Evolutionary conservation across 2,329 filamentous ascomycete genomes (phyloP).

Genomic region (Tolypocladium amazonense): DNA sequence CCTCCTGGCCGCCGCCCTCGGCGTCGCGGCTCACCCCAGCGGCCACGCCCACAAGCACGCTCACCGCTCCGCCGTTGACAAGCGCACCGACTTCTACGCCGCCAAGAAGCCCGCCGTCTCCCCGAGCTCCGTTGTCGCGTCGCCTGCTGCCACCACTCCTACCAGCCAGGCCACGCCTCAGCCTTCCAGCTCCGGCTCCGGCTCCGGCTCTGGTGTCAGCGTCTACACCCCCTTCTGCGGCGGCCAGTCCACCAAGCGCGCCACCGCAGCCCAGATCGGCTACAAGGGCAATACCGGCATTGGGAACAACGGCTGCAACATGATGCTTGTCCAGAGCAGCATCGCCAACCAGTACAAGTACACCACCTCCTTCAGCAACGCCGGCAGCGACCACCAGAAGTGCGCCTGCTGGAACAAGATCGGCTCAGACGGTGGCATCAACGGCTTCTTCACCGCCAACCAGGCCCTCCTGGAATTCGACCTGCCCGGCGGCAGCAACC

Average conservation of each 20-base stretch:
- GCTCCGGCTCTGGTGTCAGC: slow-evolving; percentile 4
- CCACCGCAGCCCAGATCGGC: slow-evolving; percentile 33
- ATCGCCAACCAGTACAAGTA: slow-evolving; percentile 32
- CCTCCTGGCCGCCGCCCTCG: slow-evolving; percentile 27
- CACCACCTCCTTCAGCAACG: slow-evolving; percentile 29
- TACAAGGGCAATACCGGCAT: slow-evolving; percentile 37
- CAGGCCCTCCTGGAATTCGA: slow-evolving; percentile 29
- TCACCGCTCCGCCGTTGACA: slow-evolving; percentile 18
- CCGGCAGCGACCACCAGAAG: slow-evolving; percentile 19
- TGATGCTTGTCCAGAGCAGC: slow-evolving; percentile 29
- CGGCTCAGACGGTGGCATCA: slow-evolving; percentile 28
- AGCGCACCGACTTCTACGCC: slow-evolving; percentile 22
- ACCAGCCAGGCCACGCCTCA: slow-evolving; percentile 2
- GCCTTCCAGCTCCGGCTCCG: slow-evolving; percentile 5
- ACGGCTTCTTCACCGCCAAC: slow-evolving; percentile 37
- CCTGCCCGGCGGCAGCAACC: slow-evolving; percentile 23
- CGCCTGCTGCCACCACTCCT: slow-evolving; percentile 7
- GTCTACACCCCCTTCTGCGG: slow-evolving; percentile 21
- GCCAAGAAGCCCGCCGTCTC: slow-evolving; percentile 19
- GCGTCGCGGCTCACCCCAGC: slow-evolving; percentile 30
- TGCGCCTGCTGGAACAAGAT: slow-evolving; percentile 45
- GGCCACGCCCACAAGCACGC: slow-evolving; percentile 23
- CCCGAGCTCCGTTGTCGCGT: background rate
- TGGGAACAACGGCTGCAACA: slow-evolving; percentile 40
- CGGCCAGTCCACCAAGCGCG: slow-evolving; percentile 30